Conservation (phyloP, 2,329 filamentous ascomycete genomes). For the Colletotrichum karsti region DNA sequence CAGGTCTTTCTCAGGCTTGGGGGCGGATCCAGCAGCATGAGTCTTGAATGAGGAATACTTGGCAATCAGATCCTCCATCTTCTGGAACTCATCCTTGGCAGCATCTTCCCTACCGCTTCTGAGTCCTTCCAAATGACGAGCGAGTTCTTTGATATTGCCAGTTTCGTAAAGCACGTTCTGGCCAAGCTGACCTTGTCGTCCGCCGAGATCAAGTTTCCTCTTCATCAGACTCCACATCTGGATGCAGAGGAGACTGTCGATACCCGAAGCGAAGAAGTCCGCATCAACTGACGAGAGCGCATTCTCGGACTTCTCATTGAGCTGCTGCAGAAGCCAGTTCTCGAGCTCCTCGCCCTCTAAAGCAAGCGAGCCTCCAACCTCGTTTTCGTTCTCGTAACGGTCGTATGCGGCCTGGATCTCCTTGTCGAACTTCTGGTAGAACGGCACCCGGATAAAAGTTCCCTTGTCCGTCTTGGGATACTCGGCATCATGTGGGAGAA, state of each 20-base stretch:
- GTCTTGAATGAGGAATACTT: constrained; percentile 45
- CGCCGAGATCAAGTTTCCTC: constrained; percentile 44
- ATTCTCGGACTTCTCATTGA: background rate
- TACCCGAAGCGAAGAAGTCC: constrained; percentile 51
- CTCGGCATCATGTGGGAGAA: constrained; percentile 39
- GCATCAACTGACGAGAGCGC: background rate
- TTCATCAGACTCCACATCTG: constrained; percentile 50
- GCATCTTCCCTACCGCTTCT: background rate
- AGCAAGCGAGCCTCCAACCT: constrained; percentile 32
- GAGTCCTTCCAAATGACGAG: constrained; percentile 34
- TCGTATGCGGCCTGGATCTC: constrained; percentile 34
- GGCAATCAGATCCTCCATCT: constrained; percentile 42
- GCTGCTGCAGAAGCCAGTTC: constrained; percentile 2
- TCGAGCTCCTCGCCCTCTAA: constrained; percentile 36
- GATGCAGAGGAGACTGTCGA: constrained; percentile 55
- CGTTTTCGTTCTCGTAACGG: background rate
- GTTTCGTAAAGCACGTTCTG: constrained; percentile 51
- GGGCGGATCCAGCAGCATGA: constrained; percentile 30
- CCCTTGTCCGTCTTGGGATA: constrained; percentile 55
- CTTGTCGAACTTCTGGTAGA: constrained; percentile 45
- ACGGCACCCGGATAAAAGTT: constrained; percentile 52
- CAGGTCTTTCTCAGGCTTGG: constrained; percentile 36
- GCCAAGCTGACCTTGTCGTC: constrained; percentile 30
- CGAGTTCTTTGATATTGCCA: constrained; percentile 44
- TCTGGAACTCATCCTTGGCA: constrained; percentile 32